Evolutionary conservation across 805 yeast species (phyloP).

Genomic region (Metschnikowia kunwiensis): DNA sequence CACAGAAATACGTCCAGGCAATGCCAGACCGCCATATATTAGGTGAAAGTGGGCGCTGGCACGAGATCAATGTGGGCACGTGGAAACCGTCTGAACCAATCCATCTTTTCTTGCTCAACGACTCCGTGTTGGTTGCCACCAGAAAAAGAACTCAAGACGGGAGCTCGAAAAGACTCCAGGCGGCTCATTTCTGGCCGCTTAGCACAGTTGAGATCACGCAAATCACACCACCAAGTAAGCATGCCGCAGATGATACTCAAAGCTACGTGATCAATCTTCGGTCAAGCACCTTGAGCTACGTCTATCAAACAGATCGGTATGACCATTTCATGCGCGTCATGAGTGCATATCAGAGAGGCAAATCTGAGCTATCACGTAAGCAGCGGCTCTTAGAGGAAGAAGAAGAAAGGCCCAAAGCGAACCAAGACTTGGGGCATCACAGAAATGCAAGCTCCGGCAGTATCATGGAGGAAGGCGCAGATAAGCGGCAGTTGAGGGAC

Average conservation of each 20-base stretch:
- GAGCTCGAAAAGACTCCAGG: conserved; percentile 46
- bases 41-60: conserved; percentile 81
- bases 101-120: conserved; percentile 75
- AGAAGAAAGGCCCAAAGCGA: conserved; percentile 6
- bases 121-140: conserved; percentile 70
- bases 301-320: conserved; percentile 58
- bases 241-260: conserved; percentile 23
- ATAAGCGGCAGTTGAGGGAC: conserved; percentile 37
- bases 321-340: conserved; percentile 56
- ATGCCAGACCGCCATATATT: conserved; percentile 77
- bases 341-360: conserved; percentile 57
- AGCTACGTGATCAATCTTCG: conserved; percentile 45
- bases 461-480: conserved; percentile 28
- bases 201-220: conserved; percentile 52
- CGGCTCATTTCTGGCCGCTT: conserved; percentile 78
- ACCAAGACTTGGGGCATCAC: conserved; percentile 10
- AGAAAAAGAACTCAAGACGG: conserved; percentile 38
- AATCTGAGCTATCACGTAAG: conserved; percentile 44
- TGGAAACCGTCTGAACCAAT: conserved; percentile 75
- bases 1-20: conserved; percentile 72
- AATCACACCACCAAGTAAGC: conserved; percentile 25
- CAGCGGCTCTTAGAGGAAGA: conserved; percentile 26
- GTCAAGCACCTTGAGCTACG: conserved; percentile 47
- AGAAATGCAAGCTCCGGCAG: conserved; percentile 11
- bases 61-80: conserved; percentile 79